A percentile compares a stretch with the other conserved stretches of the same genome.
These are phyloP conservation scores for Tylopilus balloui DNA, from an alignment of 768 basidiomycete species.

Conservation along the genomic window DNA sequence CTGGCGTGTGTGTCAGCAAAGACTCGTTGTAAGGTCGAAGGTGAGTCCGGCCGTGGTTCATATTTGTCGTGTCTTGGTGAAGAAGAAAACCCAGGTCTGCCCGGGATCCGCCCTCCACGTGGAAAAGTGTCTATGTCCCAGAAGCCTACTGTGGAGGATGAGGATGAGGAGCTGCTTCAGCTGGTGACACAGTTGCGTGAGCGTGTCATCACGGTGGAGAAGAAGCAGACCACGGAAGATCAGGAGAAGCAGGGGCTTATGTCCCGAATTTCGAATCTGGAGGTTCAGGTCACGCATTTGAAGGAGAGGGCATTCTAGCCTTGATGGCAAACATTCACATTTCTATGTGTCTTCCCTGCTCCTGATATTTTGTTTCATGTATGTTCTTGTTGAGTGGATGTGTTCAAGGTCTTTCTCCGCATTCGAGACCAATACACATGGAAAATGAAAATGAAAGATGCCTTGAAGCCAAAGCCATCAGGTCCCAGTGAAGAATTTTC, in stretches of 20 bases:
- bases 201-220: background rate
- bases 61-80: background rate
- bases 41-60: background rate
- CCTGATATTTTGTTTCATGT: no score
- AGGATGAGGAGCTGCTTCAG: background rate
- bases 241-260: background rate
- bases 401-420: no score
- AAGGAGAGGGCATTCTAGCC: background rate
- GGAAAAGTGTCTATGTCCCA: background rate
- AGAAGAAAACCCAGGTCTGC: background rate
- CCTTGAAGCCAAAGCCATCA: no score
- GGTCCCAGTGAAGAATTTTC: no score
- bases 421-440: no score
- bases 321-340: no score
- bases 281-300: background rate
- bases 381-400: no score
- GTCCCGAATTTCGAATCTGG: background rate
- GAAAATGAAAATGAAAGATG: no score
- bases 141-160: background rate
- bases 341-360: no score
- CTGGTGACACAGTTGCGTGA: background rate
- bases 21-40: background rate
- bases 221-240: background rate
- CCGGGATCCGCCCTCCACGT: background rate
- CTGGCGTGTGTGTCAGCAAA: background rate